Percentiles rank a stretch among this genome's conserved stretches.
phyloP scores from a whole-genome alignment of 1,139 yeast species.

The Chernovozyma sophiae-reginae region DNA sequence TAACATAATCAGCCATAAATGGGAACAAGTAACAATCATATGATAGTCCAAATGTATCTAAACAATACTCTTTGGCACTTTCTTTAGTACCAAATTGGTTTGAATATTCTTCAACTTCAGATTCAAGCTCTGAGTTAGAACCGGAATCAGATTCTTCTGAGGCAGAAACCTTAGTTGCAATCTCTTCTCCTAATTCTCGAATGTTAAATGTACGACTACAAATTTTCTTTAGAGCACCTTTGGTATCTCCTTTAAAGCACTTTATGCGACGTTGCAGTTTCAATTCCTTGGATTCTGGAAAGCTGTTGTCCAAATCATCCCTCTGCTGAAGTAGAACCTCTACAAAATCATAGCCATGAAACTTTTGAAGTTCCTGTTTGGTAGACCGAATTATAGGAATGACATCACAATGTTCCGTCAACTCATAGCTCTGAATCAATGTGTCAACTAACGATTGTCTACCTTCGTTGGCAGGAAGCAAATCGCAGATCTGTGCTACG shows the following conservation, averaged over 20 bases:
- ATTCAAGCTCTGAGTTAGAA: neutral
- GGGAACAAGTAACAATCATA: conserved; percentile 69
- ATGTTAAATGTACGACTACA: neutral
- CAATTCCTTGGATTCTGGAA: conserved; percentile 2
- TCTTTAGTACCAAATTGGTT: neutral
- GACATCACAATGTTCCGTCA: conserved; percentile 22
- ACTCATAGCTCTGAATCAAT: conserved; percentile 39
- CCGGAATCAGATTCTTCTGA: neutral
- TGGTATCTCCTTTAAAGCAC: neutral
- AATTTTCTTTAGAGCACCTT: no score
- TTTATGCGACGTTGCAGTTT: neutral
- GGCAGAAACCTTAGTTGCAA: neutral
- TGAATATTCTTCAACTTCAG: neutral
- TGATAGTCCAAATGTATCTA: conserved; percentile 35
- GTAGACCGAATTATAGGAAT: conserved; percentile 23
- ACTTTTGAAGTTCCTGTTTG: conserved; percentile 25
- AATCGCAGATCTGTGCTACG: conserved; percentile 30
- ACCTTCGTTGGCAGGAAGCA: conserved; percentile 49
- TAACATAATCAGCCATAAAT: conserved; percentile 47
- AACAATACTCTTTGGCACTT: neutral
- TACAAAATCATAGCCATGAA: conserved; percentile 39
- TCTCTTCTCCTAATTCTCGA: conserved; percentile 2
- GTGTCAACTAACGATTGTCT: conserved; percentile 45
- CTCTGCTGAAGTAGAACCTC: conserved; percentile 26
- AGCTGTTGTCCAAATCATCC: conserved; percentile 8